phyloP scores from a whole-genome alignment of 441 rosid species.

The Biscutella laevigata region DNA sequence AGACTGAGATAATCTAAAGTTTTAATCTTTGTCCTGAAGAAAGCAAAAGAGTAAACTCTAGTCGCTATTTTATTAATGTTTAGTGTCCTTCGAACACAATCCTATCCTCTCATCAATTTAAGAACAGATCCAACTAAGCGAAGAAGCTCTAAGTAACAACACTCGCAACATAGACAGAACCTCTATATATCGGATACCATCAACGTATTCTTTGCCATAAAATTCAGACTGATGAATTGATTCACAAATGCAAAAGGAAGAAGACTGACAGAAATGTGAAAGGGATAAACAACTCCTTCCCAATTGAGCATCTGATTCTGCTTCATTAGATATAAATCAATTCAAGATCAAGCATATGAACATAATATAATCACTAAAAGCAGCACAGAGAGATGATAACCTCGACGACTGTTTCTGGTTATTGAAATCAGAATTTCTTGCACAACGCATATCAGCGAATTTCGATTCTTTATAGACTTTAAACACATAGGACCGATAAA shows the following conservation, averaged over 20 bases:
- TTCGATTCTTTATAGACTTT: too few species aligned
- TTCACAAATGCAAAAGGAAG: too few species aligned
- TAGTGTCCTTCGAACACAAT: not conserved
- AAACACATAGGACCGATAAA: not conserved
- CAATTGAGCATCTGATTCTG: too few species aligned
- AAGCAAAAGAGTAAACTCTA: not conserved
- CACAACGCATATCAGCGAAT: too few species aligned
- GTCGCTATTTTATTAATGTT: not conserved
- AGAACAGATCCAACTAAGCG: not conserved
- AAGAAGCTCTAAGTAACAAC: not conserved
- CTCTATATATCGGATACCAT: not conserved
- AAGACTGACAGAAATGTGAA: not conserved
- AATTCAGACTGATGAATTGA: too few species aligned
- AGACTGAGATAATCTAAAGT: conserved; percentile 4
- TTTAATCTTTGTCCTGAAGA: not conserved
- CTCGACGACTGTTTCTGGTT: not conserved
- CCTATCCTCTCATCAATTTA: not conserved
- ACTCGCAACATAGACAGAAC: not conserved
- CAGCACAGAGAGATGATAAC: too few species aligned
- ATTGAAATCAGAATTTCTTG: too few species aligned
- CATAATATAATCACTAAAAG: too few species aligned
- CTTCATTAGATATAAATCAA: too few species aligned
- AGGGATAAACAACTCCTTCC: not conserved
- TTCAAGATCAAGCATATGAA: too few species aligned
- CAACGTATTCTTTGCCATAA: not conserved